Conservation (phyloP, 1,284 basidiomycete species). For the Tylopilus orsonianus region DNA sequence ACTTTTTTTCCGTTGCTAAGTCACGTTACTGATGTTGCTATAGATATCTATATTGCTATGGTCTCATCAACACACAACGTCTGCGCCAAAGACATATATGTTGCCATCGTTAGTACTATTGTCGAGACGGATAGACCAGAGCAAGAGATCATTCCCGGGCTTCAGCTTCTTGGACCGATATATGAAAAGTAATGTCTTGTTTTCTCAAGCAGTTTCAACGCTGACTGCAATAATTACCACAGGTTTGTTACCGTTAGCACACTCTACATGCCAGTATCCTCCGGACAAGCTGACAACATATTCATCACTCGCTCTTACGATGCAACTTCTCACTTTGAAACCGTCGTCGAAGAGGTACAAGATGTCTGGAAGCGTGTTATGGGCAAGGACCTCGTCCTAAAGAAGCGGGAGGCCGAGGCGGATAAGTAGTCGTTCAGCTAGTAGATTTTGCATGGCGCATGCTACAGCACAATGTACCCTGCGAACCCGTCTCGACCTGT, state of each 20-base stretch:
- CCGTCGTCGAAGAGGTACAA: constrained; percentile 91
- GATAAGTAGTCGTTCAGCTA: constrained; percentile 45
- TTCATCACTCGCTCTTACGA: constrained; percentile 98
- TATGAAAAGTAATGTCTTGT: constrained; percentile 77
- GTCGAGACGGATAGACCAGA: constrained; percentile 96
- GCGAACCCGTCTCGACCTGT: constrained; percentile 8
- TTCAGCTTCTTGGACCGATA: constrained; percentile 91
- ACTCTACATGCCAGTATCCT: constrained; percentile 86
- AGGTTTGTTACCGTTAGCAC: constrained; percentile 92
- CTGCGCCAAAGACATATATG: constrained; percentile 90
- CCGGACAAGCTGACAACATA: constrained; percentile 83
- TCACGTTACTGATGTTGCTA: constrained; percentile 8
- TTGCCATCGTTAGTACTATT: constrained; percentile 98
- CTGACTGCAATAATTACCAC: constrained; percentile 13
- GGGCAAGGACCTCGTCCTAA: constrained; percentile 74
- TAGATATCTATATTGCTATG: constrained; percentile 98
- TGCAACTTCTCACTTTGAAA: constrained; percentile 99
- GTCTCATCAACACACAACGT: constrained; percentile 98
- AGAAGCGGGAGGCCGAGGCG: constrained; percentile 77
- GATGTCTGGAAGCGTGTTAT: constrained; percentile 90
- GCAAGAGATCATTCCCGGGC: constrained; percentile 87
- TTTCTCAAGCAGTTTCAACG: neutral
- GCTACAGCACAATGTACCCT: constrained; percentile 14
- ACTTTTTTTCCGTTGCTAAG: constrained; percentile 7
- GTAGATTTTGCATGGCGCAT: constrained; percentile 10